A percentile compares a stretch with the other conserved stretches of the same genome.
These are phyloP conservation scores for Adansonia grandidieri DNA, from an alignment of 441 rosid genomes.

Conservation along the genomic window DNA sequence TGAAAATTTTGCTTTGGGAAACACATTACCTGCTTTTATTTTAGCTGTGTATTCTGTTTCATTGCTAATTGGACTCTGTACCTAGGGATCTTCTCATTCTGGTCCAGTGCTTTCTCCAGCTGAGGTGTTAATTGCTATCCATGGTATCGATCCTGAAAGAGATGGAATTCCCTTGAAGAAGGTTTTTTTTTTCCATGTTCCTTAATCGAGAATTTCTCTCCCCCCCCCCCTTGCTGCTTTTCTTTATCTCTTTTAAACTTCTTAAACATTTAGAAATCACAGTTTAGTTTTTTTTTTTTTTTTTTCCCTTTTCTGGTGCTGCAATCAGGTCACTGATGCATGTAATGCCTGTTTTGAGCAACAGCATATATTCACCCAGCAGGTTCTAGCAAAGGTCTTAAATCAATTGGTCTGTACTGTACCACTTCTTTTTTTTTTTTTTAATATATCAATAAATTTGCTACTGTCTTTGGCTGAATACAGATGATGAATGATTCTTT, in stretches of 20 bases:
- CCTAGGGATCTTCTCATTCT: slow-evolving; percentile 78
- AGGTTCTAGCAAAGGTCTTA: slow-evolving; percentile 93
- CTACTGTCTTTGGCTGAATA: slow-evolving; percentile 22
- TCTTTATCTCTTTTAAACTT: slow-evolving; percentile 12
- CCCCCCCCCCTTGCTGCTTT: neutral
- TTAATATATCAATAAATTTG: slow-evolving; percentile 17
- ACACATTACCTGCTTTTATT: slow-evolving; percentile 17
- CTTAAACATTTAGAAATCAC: slow-evolving; percentile 14
- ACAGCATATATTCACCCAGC: slow-evolving; percentile 86
- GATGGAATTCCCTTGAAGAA: slow-evolving; percentile 95
- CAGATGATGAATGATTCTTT: slow-evolving; percentile 31
- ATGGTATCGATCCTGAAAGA: slow-evolving; percentile 89
- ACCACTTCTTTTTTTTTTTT: slow-evolving; percentile 19
- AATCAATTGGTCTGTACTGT: slow-evolving; percentile 85
- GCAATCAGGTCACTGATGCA: slow-evolving; percentile 87
- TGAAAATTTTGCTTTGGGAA: slow-evolving; percentile 6
- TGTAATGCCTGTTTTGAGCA: slow-evolving; percentile 97
- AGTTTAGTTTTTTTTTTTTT: slow-evolving; percentile 29
- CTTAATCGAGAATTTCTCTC: slow-evolving; percentile 17
- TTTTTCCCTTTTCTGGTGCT: slow-evolving; percentile 13
- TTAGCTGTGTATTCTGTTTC: slow-evolving; percentile 25
- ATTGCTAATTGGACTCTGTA: slow-evolving; percentile 20
- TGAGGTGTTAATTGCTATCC: slow-evolving; percentile 88
- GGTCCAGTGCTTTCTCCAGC: slow-evolving; percentile 80
- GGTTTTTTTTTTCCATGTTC: slow-evolving; percentile 40